Conservation (phyloP, 129 eudicot genomes). For the Tanacetum coccineum region DNA sequence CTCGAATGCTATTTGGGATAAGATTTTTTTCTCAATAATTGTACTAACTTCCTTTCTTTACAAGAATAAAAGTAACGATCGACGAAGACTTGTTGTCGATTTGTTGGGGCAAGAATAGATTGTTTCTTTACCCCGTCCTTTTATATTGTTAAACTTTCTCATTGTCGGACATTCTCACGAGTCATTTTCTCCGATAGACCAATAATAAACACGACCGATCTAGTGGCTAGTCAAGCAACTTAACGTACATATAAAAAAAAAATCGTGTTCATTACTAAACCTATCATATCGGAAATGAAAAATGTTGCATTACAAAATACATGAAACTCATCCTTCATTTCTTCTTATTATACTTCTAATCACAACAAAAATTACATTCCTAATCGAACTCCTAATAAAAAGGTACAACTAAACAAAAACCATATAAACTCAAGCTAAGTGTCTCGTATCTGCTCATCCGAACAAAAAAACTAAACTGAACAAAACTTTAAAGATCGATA, state of each 20-base stretch:
- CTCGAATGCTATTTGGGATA: no score
- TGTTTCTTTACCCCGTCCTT: no score
- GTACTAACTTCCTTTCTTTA: no score
- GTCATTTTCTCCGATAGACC: no score
- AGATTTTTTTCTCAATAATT: no score
- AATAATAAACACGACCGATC: no score
- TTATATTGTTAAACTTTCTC: no score
- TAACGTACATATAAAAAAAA: neutral
- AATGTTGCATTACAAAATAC: neutral
- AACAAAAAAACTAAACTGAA: neutral
- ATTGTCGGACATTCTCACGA: no score
- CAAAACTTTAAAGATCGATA: conserved; percentile 1
- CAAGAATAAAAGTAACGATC: no score
- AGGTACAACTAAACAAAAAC: neutral
- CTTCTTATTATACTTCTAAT: conserved; percentile 1
- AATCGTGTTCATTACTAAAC: neutral
- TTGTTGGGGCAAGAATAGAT: no score
- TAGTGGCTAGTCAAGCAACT: no score
- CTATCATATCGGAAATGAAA: neutral
- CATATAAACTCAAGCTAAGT: conserved; percentile 6
- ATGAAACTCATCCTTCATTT: conserved; percentile 3
- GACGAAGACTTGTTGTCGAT: no score
- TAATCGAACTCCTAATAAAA: conserved; percentile 13
- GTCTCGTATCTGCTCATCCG: neutral
- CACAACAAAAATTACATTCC: conserved; percentile 25